phyloP scores from a whole-genome alignment of 2,329 filamentous ascomycete species.

The Pseudogymnoascus sp. region DNA sequence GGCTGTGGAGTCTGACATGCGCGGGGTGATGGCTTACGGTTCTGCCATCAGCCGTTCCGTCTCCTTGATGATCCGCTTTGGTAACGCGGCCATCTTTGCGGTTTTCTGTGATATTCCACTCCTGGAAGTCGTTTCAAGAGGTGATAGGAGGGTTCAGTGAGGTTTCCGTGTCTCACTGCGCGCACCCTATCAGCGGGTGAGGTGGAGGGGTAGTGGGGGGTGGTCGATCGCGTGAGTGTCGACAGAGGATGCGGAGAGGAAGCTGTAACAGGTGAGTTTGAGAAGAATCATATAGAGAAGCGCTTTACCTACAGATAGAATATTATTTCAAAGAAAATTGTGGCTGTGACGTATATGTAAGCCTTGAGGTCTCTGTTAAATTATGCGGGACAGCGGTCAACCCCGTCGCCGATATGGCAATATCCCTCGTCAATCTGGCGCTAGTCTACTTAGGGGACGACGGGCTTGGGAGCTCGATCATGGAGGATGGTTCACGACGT shows the following conservation, averaged over 20 bases:
- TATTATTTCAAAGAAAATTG: not conserved
- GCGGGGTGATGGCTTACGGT: slow-evolving; percentile 57
- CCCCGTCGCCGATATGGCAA: slow-evolving; percentile 3
- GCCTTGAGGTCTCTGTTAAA: slow-evolving; percentile 9
- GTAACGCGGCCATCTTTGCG: slow-evolving; percentile 53
- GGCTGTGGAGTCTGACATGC: slow-evolving; percentile 16
- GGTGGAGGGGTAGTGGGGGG: slow-evolving; percentile 10
- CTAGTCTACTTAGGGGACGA: slow-evolving; percentile 4
- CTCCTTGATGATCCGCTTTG: slow-evolving; percentile 97
- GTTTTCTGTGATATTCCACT: not conserved
- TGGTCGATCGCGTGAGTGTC: not conserved
- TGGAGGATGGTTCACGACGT: not conserved
- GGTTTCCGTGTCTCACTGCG: slow-evolving; percentile 9
- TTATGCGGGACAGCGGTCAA: slow-evolving; percentile 6
- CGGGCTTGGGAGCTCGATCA: not conserved
- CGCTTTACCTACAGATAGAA: not conserved
- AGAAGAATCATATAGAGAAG: not conserved
- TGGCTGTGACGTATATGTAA: slow-evolving; percentile 11
- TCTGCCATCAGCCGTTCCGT: slow-evolving; percentile 95
- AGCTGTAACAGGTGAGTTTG: not conserved
- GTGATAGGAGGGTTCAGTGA: slow-evolving; percentile 3
- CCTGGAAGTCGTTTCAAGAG: not conserved
- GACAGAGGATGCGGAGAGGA: not conserved
- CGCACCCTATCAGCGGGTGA: not conserved
- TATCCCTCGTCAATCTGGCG: slow-evolving; percentile 7